phyloP scores from a whole-genome alignment of 352 stramenopile genomes.

The Phytophthora sojae region DNA sequence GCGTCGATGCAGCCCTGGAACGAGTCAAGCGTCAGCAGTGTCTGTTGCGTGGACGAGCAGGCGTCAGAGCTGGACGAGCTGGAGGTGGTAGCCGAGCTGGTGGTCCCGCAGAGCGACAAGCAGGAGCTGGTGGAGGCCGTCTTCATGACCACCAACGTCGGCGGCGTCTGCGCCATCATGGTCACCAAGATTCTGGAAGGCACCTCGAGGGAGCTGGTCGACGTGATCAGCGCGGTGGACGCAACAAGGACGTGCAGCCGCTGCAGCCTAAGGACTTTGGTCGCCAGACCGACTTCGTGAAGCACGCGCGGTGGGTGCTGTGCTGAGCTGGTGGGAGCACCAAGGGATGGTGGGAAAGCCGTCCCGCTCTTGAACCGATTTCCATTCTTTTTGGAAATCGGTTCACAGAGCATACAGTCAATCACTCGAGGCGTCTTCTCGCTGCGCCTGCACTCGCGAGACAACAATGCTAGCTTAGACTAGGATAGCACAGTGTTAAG shows the following conservation, averaged over 20 bases:
- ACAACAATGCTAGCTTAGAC: background rate
- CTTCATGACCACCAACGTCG: too few species aligned
- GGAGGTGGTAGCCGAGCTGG: too few species aligned
- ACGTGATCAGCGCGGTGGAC: too few species aligned
- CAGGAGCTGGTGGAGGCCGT: too few species aligned
- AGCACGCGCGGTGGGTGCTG: too few species aligned
- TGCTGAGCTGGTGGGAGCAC: background rate
- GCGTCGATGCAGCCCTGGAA: slow-evolving; percentile 34
- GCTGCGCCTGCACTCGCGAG: background rate
- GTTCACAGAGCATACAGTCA: background rate
- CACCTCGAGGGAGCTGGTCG: too few species aligned
- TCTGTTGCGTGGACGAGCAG: slow-evolving; percentile 27
- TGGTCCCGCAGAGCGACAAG: too few species aligned
- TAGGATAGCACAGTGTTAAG: background rate
- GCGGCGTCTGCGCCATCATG: too few species aligned
- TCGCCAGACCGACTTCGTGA: too few species aligned
- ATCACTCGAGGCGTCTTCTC: background rate
- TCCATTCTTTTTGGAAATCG: background rate
- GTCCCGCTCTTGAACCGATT: background rate
- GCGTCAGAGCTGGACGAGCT: background rate
- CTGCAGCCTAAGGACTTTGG: too few species aligned
- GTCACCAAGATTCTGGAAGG: too few species aligned
- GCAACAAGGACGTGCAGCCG: too few species aligned
- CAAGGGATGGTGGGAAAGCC: background rate
- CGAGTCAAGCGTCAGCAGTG: slow-evolving; percentile 30